These are phyloP conservation scores for Cystobasidium tubakii DNA, from an alignment of 768 basidiomycete species.

Conservation along the genomic window DNA sequence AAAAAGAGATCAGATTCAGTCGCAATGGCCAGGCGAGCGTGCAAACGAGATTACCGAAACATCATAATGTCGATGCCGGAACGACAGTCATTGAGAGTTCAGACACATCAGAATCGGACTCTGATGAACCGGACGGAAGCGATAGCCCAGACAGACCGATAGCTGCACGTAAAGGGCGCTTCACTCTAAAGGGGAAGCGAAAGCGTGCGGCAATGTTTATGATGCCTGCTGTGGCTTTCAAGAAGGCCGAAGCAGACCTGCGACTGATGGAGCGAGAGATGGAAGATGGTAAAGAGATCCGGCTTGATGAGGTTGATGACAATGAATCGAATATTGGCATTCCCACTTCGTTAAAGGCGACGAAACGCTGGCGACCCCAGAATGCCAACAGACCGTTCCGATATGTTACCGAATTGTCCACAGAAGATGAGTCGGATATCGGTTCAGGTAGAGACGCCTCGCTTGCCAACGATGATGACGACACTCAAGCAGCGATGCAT, in stretches of 20 bases:
- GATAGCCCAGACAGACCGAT: constrained; percentile 27
- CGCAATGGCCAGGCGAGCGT: not conserved
- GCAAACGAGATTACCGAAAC: not conserved
- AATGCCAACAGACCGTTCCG: constrained; percentile 17
- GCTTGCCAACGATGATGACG: not conserved
- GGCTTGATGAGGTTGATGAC: not conserved
- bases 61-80: not conserved
- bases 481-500: constrained; percentile 9
- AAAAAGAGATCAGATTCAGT: not conserved
- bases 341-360: not conserved
- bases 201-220: constrained; percentile 37
- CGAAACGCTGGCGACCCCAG: constrained; percentile 3
- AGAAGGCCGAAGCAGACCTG: constrained; percentile 43
- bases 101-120: not conserved
- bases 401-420: constrained; percentile 10
- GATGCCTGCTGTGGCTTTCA: constrained; percentile 45
- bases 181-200: constrained; percentile 35
- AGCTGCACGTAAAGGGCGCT: constrained; percentile 10
- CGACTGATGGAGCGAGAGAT: constrained; percentile 43
- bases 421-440: constrained; percentile 37
- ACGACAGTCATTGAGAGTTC: not conserved
- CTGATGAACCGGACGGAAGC: not conserved
- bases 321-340: not conserved
- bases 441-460: not conserved
- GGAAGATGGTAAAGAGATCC: not conserved